Evolutionary conservation across 2,329 filamentous ascomycete species (phyloP).

Genomic region (Cordyceps militaris): DNA sequence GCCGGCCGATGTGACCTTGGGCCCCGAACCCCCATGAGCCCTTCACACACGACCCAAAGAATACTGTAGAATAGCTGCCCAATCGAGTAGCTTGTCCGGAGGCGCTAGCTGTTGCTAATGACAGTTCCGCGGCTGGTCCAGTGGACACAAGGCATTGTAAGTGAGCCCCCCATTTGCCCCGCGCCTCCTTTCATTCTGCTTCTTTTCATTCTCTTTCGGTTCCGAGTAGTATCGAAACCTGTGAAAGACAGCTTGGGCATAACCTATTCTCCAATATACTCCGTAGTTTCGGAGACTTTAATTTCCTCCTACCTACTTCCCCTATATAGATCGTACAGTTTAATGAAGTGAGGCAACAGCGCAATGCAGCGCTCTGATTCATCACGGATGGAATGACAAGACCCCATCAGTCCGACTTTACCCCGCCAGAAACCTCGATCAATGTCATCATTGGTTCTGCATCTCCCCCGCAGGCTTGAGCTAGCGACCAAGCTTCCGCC

Average conservation of each 20-base stretch:
- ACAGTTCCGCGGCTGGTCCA: no score
- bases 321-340: background rate
- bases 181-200: no score
- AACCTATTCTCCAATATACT: background rate
- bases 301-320: background rate
- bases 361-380: constrained; percentile 6
- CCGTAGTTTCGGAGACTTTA: background rate
- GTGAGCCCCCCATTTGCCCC: no score
- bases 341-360: background rate
- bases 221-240: no score
- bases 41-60: no score
- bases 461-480: background rate
- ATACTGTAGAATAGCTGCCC: background rate
- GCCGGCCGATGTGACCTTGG: background rate
- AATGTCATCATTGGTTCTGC: constrained; percentile 3
- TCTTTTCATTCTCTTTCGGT: no score
- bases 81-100: background rate
- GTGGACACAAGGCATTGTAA: no score
- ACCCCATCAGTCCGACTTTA: constrained; percentile 7
- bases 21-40: background rate
- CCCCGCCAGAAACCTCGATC: constrained; percentile 1
- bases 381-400: constrained; percentile 5
- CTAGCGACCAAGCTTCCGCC: background rate
- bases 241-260: no score
- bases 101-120: no score